Percentiles rank a stretch among this genome's conserved stretches.
These are phyloP conservation scores for Apiospora hydei DNA, from an alignment of 2,329 filamentous ascomycete species.

Conservation along the genomic window DNA sequence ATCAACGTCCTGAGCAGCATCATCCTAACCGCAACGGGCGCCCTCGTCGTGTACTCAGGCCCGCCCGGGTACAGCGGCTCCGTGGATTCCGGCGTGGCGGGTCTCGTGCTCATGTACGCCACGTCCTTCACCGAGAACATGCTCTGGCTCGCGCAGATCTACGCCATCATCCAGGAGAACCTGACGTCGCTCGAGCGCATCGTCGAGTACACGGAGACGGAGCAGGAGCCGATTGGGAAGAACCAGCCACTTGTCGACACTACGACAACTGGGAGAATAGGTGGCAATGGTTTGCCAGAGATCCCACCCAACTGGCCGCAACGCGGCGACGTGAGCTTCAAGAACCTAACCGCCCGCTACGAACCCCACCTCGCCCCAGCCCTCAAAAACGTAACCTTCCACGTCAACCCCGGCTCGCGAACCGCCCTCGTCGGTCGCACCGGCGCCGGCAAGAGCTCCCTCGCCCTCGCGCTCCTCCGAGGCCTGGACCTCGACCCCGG, in stretches of 20 bases:
- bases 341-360: neutral
- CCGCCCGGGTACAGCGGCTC: no score
- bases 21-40: neutral
- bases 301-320: neutral
- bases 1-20: neutral
- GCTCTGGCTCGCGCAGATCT: conserved; percentile 13
- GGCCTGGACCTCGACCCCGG: conserved; percentile 47
- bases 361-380: conserved; percentile 35
- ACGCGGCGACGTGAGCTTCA: neutral
- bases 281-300: fast-evolving
- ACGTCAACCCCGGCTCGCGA: conserved; percentile 50
- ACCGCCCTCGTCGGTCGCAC: conserved; percentile 60
- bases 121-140: conserved; percentile 4
- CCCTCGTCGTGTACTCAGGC: neutral
- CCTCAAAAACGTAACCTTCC: conserved; percentile 53
- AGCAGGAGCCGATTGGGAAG: neutral
- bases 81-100: neutral
- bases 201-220: neutral
- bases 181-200: conserved; percentile 6
- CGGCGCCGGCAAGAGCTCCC: conserved; percentile 56
- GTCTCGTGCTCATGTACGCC: conserved; percentile 12
- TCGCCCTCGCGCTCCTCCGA: conserved; percentile 52
- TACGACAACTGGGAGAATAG: no score
- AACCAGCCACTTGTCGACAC: neutral
- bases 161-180: conserved; percentile 8